Percentiles rank a stretch among this genome's conserved stretches.
Conservation (phyloP, 208 protist species). For the Leishmania tarentolae region DNA sequence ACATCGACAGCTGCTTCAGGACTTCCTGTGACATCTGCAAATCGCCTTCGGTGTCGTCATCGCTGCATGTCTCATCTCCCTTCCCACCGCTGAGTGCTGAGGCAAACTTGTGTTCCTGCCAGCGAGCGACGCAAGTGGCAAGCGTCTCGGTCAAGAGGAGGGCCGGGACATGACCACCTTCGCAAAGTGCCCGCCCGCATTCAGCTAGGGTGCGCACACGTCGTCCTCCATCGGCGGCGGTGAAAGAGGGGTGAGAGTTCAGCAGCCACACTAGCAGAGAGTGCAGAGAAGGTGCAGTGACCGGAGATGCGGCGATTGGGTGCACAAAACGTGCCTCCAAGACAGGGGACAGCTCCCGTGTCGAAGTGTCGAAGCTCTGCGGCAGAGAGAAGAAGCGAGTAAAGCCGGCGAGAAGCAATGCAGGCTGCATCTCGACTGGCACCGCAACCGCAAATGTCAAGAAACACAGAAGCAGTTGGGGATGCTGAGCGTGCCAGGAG, state of each 20-base stretch:
- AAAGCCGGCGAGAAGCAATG: constrained; percentile 19
- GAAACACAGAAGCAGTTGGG: constrained; percentile 25
- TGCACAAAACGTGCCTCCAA: constrained; percentile 7
- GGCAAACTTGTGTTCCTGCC: constrained; percentile 28
- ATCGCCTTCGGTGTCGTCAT: constrained; percentile 14
- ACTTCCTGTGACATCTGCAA: constrained; percentile 15
- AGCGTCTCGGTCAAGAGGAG: constrained; percentile 27
- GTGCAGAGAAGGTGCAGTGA: constrained; percentile 11
- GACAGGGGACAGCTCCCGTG: constrained; percentile 1
- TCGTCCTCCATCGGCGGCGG: constrained; percentile 15
- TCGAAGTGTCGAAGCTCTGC: constrained; percentile 14
- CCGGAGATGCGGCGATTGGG: constrained; percentile 8
- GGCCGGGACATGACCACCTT: constrained; percentile 15
- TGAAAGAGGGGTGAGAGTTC: constrained; percentile 31
- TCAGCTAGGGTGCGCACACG: constrained; percentile 37
- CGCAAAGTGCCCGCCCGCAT: constrained; percentile 33
- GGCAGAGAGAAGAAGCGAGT: constrained; percentile 24
- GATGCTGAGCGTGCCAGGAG: constrained; percentile 35
- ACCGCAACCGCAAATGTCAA: constrained; percentile 27
- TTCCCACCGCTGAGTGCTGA: constrained; percentile 15
- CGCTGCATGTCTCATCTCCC: not conserved
- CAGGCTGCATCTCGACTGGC: constrained; percentile 22
- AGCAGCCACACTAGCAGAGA: constrained; percentile 31
- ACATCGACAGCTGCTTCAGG: constrained; percentile 42
- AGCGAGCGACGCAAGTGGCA: constrained; percentile 30